Base-by-base conservation (phyloP, 768 basidiomycete species). In the Trametopsis cervina region DNA sequence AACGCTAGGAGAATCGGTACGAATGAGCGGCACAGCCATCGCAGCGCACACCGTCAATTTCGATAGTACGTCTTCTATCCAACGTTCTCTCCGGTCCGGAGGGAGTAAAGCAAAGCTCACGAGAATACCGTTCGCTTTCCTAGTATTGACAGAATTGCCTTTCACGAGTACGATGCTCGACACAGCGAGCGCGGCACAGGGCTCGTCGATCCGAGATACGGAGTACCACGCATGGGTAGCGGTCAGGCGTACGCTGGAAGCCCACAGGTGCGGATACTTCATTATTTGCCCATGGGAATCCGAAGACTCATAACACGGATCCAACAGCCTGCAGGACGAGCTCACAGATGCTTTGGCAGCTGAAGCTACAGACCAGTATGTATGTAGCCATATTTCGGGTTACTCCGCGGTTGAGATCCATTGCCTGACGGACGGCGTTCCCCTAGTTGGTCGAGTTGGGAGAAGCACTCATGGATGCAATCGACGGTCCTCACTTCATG, bases 391-490 rank as follows among this genome's bases (percentile, higher is more conserved):
- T 21, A 18, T 9, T 36, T n/a, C 18, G 6, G 33, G 22, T 22
- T 10, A 15, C 5, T 43, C 3, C 18, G 26, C 22, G 24, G 11
- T n/a, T n/a, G n/a, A n/a, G n/a, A n/a, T n/a, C n/a, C n/a, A n/a
- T 15, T 18, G 18, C 37, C 52, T 36, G 33, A 49, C 47, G 2
- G 24, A 51, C 24, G 15, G 39, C 17, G 15, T 11, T 27, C 24
- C 5, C n/a, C 35, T 49, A 83, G 81, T 55, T 81, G 40, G 68
- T 77, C 44, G 75, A 80, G 54, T 55, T 81, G 21, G 75, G 74
- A 18, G 56, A 60, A 4, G 68, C 67, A 2, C 59, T 79, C 44
- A 56, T 72, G 41, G 70, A 74, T 48, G 63, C 68, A n/a, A 67
- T 66, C 38, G 55, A 65, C 3, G 80, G 77, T 0, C 71, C 72